Conservation (phyloP, 2,329 filamentous ascomycete species). For the Celoporthe dispersa region DNA sequence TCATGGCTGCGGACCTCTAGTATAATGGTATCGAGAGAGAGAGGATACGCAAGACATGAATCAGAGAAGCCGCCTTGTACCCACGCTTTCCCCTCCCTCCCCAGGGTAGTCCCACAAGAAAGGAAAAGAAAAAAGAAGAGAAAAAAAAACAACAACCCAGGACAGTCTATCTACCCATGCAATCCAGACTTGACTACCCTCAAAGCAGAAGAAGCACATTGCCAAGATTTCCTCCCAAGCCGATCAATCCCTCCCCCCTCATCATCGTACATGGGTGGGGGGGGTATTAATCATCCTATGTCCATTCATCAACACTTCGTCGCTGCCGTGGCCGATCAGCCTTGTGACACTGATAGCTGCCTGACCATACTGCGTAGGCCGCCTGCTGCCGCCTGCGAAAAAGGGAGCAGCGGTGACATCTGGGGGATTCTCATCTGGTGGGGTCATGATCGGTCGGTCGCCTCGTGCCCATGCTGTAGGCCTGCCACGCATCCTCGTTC, state of each 20-base stretch:
- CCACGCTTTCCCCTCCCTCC: background rate
- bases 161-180: conserved; percentile 20
- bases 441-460: background rate
- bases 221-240: conserved; percentile 8
- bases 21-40: conserved; percentile 43
- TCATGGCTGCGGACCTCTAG: conserved; percentile 1
- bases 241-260: background rate
- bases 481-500: background rate
- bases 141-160: background rate
- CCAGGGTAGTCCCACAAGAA: background rate
- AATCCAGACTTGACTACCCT: conserved; percentile 5
- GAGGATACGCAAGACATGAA: conserved; percentile 9
- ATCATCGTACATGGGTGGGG: background rate
- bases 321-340: background rate
- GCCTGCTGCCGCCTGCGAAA: background rate
- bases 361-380: background rate
- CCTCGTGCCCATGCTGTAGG: background rate
- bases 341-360: background rate
- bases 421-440: background rate
- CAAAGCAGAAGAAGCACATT: conserved; percentile 7
- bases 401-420: background rate
- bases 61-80: conserved; percentile 8
- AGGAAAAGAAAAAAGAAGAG: background rate
- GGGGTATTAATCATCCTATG: background rate
- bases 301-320: background rate